Evolutionary conservation across 2,329 filamentous ascomycete species (phyloP).

Genomic region (Bipolaris victoriae): DNA sequence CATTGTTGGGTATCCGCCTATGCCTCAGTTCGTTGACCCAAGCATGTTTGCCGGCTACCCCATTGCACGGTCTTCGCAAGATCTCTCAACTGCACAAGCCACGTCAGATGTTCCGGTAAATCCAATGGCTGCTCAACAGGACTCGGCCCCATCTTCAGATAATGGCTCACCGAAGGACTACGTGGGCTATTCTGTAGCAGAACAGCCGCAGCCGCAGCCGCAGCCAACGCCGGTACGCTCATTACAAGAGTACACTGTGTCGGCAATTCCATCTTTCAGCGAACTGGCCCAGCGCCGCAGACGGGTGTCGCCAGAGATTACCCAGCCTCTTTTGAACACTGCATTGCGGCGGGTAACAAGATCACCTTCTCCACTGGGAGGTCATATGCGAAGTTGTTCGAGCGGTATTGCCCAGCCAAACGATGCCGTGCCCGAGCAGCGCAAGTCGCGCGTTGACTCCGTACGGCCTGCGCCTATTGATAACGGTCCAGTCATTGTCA

Average conservation of each 20-base stretch:
- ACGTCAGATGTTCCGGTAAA: constrained; percentile 31
- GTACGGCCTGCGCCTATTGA: constrained; percentile 33
- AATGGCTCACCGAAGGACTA: constrained; percentile 57
- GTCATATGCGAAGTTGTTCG: constrained; percentile 51
- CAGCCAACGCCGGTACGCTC: constrained; percentile 38
- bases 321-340: constrained; percentile 47
- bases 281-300: constrained; percentile 51
- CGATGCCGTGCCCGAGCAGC: constrained; percentile 21
- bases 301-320: constrained; percentile 53
- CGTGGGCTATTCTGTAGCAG: constrained; percentile 57
- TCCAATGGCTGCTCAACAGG: constrained; percentile 26
- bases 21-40: constrained; percentile 45
- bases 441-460: constrained; percentile 39
- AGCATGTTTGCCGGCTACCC: constrained; percentile 40
- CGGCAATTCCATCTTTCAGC: constrained; percentile 47
- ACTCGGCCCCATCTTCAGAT: constrained; percentile 30
- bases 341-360: constrained; percentile 48
- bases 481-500: constrained; percentile 48
- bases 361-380: constrained; percentile 56
- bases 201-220: constrained; percentile 52
- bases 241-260: constrained; percentile 47
- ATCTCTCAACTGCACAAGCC: constrained; percentile 28
- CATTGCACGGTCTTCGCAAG: constrained; percentile 43
- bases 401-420: constrained; percentile 30
- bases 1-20: constrained; percentile 48